Evolutionary conservation across 164 flowering plant species (phyloP), one percentile per base, ranked within the genome.

Genomic region (Umbilicus rupestris): DNA sequence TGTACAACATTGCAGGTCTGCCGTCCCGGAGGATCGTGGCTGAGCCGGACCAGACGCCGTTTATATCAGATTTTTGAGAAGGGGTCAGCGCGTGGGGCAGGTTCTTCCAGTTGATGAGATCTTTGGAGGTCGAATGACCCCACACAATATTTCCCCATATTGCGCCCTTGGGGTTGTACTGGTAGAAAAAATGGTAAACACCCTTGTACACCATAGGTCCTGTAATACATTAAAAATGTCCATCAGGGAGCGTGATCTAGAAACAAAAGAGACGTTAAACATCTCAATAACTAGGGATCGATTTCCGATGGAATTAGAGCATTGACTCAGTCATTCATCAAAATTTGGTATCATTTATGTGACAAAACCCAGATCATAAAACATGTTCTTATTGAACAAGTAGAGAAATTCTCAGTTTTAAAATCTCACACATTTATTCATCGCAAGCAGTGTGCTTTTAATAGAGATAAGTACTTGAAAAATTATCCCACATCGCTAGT

Each of bases 191-290:
- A 62, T 62, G 65, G 24, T 62, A 62, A 15, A 62, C 15, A 8
- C 65, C 65, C 39, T 62, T 62, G 65, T 62, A 62, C 22, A 35
- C 42, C 39, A 39, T 20, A 37, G 65, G 65, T 63, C 65, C 65
- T 63, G 65, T 55, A 10, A 62, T 8, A 35, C 26, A 62, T 7
- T 19, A 19, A 19, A 5, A 26, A 28, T 20, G n/a, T 57, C 20
- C 62, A 26, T 57, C 59, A 10, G 26, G 16, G 16, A 26, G 8
- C n/a, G n/a, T n/a, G n/a, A 52, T 9, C 8, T 14, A 52, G 1
- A 41, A 7, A 9, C 8, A 57, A 22, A 12, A 24, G 15, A 7
- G 29, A 24, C 30, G 4, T 57, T 17, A 45, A 45, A 45, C 2
- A 41, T 45, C 14, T 45, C 5, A 1, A 17, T 45, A 0, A 45